phyloP scores from a whole-genome alignment of 192 early-diverging fungal species.

The Podila horticola region DNA sequence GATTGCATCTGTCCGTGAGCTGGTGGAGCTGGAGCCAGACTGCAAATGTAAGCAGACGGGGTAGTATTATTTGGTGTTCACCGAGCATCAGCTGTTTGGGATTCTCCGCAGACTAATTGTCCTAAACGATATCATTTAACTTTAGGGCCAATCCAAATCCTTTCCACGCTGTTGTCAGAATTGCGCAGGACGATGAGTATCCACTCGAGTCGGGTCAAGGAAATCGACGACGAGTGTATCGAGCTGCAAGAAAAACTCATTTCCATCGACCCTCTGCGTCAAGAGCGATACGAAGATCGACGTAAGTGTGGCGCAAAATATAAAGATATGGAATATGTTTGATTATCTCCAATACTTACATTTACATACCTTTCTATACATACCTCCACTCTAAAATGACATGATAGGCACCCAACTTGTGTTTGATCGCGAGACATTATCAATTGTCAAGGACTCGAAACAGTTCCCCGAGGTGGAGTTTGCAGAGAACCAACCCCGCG shows the following conservation, averaged over 20 bases:
- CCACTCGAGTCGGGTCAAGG: constrained; percentile 28
- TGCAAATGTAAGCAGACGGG: constrained; percentile 73
- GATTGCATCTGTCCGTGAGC: constrained; percentile 68
- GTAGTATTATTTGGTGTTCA: neutral
- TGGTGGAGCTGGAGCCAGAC: constrained; percentile 83
- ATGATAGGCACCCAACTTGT: constrained; percentile 40
- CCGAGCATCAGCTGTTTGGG: too few relatives aligned
- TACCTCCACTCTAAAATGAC: neutral
- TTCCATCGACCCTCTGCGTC: constrained; percentile 62
- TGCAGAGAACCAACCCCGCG: constrained; percentile 4
- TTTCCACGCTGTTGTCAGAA: constrained; percentile 30
- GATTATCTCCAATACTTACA: neutral
- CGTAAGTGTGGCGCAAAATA: constrained; percentile 46
- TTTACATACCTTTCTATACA: neutral
- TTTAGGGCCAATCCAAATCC: constrained; percentile 42
- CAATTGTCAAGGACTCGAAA: constrained; percentile 33
- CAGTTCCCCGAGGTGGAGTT: constrained; percentile 36
- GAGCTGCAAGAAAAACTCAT: constrained; percentile 61
- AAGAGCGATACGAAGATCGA: constrained; percentile 65
- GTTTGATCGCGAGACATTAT: constrained; percentile 45
- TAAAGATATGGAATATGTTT: neutral
- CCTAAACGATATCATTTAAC: too few relatives aligned
- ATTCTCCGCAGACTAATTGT: too few relatives aligned
- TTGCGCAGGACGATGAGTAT: constrained; percentile 23
- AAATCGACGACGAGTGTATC: constrained; percentile 52